Conservation (phyloP, 2,329 filamentous ascomycete species). For the Magnaporthales sp. region DNA sequence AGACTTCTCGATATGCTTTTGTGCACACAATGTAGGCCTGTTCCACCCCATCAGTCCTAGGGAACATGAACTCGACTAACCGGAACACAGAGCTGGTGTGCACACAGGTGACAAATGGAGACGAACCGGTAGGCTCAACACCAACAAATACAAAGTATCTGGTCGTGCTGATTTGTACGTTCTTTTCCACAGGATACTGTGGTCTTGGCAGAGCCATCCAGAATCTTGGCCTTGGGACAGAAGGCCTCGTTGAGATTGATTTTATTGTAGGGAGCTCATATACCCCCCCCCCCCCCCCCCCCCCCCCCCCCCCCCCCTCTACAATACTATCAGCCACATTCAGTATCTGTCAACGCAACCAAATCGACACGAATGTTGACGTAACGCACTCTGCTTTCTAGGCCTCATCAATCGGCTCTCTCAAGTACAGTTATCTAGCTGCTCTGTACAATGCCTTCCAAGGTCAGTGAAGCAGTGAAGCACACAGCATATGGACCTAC, state of each 20-base stretch:
- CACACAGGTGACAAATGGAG: conserved; percentile 38
- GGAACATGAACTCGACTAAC: neutral
- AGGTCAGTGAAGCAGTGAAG: conserved; percentile 28
- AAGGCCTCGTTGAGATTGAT: conserved; percentile 56
- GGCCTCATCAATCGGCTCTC: conserved; percentile 73
- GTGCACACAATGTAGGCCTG: conserved; percentile 69
- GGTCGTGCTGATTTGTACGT: conserved; percentile 2
- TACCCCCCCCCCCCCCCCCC: no score
- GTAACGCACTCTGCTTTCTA: conserved; percentile 18
- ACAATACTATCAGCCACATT: neutral
- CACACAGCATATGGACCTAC: neutral
- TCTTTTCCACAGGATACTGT: conserved; percentile 49
- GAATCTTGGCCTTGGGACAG: conserved; percentile 50
- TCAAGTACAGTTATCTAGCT: conserved; percentile 60
- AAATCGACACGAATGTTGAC: neutral
- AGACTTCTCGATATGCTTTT: conserved; percentile 65
- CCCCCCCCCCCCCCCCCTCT: no score
- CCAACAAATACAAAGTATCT: conserved; percentile 7
- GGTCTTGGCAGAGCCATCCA: conserved; percentile 62
- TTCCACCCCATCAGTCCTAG: conserved; percentile 2
- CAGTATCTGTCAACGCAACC: neutral
- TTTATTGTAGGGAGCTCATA: conserved; percentile 47
- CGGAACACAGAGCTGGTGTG: conserved; percentile 39
- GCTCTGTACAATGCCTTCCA: conserved; percentile 46
- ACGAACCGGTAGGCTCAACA: conserved; percentile 27